Evolutionary conservation across 164 flowering plant species (phyloP), one percentile per base, ranked within the genome.

Genomic region (Santalum album): DNA sequence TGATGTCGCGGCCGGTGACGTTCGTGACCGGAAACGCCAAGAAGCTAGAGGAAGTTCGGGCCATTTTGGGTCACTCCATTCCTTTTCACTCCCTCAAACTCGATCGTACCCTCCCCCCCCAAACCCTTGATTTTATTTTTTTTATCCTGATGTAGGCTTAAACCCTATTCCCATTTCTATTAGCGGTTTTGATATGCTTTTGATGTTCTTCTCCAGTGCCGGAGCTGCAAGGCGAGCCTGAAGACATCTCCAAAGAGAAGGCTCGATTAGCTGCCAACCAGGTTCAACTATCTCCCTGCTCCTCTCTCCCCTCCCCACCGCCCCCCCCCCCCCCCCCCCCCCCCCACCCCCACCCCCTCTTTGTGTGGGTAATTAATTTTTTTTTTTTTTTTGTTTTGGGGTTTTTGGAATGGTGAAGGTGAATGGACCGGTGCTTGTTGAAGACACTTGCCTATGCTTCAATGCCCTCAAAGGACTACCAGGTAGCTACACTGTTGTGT

Each of bases 371-470:
- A n/a, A n/a, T n/a, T n/a, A n/a, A n/a, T n/a, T n/a, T n/a, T n/a
- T 24, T 25, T 47, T 57, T 25, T 12, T 29, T 1, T 53, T 9
- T 32, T 16, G 24, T 17, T 23, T 46, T n/a, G 43, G 1, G 25
- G 47, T 16, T 43, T 43, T 19, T 43, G n/a, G 21, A 52, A 49
- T 62, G 21, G 56, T 10, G 18, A 25, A 90, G 95, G 90, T 86
- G 36, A 78, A 83, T 58, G 98, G 96, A 15, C 94, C 98, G 0
- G 96, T 89, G 45, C 73, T 92, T 45, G 98, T 89, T 57, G 98
- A 92, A 73, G 98, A 89, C 56, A 92, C 98, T 54, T 92, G 96
- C 70, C 87, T 89, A 35, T 92, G 96, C 62, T 92, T 89, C 72
- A 87, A 84, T 75, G 90, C 96, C 25, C 78, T 92, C 17, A 73